These are phyloP conservation scores for Ilyonectria mors-panacis DNA, from an alignment of 2,329 filamentous ascomycete genomes.

Conservation along the genomic window DNA sequence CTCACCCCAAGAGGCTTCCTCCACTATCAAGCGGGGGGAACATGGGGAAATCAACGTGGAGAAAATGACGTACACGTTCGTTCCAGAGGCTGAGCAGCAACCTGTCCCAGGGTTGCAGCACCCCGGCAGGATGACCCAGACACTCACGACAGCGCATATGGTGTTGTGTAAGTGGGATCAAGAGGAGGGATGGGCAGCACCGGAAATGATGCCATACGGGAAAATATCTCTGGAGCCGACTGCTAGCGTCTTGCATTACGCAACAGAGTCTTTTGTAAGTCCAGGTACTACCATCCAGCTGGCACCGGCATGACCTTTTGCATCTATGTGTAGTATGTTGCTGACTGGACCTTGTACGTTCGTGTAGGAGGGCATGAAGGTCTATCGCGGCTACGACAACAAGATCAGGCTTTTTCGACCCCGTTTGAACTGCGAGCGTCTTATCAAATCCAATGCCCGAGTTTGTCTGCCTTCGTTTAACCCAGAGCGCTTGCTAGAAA, in stretches of 20 bases:
- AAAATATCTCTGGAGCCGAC: slow-evolving; percentile 78
- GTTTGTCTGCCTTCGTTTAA: slow-evolving; percentile 77
- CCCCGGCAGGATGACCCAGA: slow-evolving; percentile 1
- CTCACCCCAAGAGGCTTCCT: not conserved
- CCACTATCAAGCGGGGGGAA: not conserved
- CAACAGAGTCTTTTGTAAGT: slow-evolving; percentile 77
- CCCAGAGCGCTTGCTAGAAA: slow-evolving; percentile 72
- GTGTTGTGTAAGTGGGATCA: not conserved
- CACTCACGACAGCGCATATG: slow-evolving; percentile 1
- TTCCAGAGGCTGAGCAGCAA: not conserved
- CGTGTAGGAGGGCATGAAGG: slow-evolving; percentile 73
- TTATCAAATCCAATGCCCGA: slow-evolving; percentile 63
- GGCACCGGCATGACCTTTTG: no score
- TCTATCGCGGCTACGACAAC: slow-evolving; percentile 79
- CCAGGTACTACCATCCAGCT: no score
- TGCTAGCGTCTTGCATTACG: slow-evolving; percentile 79
- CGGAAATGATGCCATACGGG: slow-evolving; percentile 76
- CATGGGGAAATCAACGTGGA: not conserved
- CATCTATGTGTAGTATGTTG: no score
- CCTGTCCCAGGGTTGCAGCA: not conserved
- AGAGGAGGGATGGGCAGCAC: slow-evolving; percentile 72
- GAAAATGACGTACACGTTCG: not conserved
- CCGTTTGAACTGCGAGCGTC: slow-evolving; percentile 72
- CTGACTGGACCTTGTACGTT: no score
- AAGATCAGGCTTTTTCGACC: slow-evolving; percentile 78